Evolutionary conservation across 2,329 filamentous ascomycete species (phyloP), one percentile per base, ranked within the genome.

Genomic region (Aspergillus candidus): DNA sequence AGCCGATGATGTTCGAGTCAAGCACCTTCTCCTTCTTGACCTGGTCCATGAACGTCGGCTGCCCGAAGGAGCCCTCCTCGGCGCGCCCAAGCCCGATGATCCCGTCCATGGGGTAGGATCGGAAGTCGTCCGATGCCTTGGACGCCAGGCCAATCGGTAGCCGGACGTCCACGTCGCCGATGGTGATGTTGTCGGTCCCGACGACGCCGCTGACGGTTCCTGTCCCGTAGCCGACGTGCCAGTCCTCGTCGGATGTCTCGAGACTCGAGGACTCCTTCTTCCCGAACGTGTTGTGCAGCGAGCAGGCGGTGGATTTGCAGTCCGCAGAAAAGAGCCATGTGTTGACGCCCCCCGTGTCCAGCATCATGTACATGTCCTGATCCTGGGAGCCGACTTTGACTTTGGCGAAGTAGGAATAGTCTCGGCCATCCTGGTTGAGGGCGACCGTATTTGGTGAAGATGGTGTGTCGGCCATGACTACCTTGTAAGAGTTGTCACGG

Each of bases 101-200:
- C 17, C 89, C 89, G 62, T 95, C 89, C 65, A 94, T 89, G 1
- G 87, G 84, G 56, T 91, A 94, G 41, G 78, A 76, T 22, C 72
- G 68, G 63, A 95, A 94, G 51, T 93, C 82, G 40, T 79, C 67
- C 1, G 86, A 88, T 2, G 86, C 86, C 17, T 76, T 76, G 30
- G 76, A 78, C 15, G 85, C 87, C 47, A 90, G 67, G 4, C 89
- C 89, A 57, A 95, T 86, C 3, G 78, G 72, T 55, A 88, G 75
- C 2, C 74, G 63, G 11, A 88, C 60, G 34, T 73, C 77, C 49
- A 90, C 72, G 12, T 79, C 80, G 2, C 82, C 85, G 51, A 94
- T 69, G 4, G 74, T 72, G 15, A 93, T 60, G 0, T 72, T 81
- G 57, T 95, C 89, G 8, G 72, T 76, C 6, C 77, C 83, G 34